Evolutionary conservation across 2,329 filamentous ascomycete species (phyloP).

Genomic region (Arthrobotrys iridis): DNA sequence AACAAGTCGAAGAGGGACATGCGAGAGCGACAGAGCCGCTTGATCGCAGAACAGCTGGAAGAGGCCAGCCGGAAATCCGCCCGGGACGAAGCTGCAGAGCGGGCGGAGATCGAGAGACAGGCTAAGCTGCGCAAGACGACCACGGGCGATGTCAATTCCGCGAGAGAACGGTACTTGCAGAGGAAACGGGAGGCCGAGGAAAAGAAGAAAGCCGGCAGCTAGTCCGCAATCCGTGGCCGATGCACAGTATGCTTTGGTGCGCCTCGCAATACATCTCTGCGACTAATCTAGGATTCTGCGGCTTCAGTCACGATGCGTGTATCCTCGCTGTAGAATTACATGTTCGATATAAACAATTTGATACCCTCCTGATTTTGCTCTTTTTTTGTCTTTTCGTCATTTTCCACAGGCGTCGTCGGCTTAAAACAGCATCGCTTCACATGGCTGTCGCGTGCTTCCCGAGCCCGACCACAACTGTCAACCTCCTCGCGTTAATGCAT

Average conservation of each 20-base stretch:
- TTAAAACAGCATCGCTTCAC: conserved; percentile 40
- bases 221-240: no score
- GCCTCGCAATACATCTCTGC: neutral
- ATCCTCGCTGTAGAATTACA: conserved; percentile 28
- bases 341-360: conserved; percentile 37
- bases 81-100: conserved; percentile 74
- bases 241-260: no score
- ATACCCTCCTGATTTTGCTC: conserved; percentile 20
- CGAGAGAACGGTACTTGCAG: conserved; percentile 81
- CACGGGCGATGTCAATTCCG: conserved; percentile 74
- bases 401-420: conserved; percentile 26
- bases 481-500: conserved; percentile 29
- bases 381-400: neutral
- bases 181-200: conserved; percentile 79
- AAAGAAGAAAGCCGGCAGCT: conserved; percentile 66
- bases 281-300: neutral
- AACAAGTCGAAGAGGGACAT: conserved; percentile 69
- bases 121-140: conserved; percentile 82
- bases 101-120: conserved; percentile 71
- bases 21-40: conserved; percentile 78
- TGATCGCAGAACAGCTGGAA: conserved; percentile 81
- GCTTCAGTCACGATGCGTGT: neutral
- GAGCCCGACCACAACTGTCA: conserved; percentile 19
- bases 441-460: conserved; percentile 44
- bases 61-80: conserved; percentile 76